Evolutionary conservation across 2,329 filamentous ascomycete species (phyloP), one percentile per base, ranked within the genome.

Genomic region (Penicillium sp.): DNA sequence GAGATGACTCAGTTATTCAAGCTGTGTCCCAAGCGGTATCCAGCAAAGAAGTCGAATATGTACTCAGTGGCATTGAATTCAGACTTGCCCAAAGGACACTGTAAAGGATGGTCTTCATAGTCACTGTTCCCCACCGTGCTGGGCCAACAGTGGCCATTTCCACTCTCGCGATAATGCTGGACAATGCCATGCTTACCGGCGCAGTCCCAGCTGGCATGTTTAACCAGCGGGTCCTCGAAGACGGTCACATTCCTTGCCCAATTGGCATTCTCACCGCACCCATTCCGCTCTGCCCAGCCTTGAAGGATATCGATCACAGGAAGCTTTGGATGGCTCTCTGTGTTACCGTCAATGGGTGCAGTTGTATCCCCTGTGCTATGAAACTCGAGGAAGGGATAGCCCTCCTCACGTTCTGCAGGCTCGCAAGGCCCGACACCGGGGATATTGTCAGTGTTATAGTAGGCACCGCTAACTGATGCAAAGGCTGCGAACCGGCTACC

Each of bases 401-500:
- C 60, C 36, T 54, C 49, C 1, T 52, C 1, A 74, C 77, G 24
- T 72, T 68, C 7, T 48, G 54, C 23, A 43, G 59, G 20, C 60
- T 65, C 27, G 60, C 60, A 49, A 53, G 64, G 13, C 6, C 52
- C 59, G n/a, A 51, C 65, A 32, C 61, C 62, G 10, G 54, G 43
- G 0, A 60, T 43, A 3, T 59, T 39, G 18, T 57, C 51, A 21
- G 61, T 50, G 29, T 67, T 46, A 57, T 82, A 81, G 39, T 73
- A 75, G 3, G 77, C 79, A 5, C 75, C 78, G 1, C 76, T 74
- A 7, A 76, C 75, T 7, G 76, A 70, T 1, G 77, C 78, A 55
- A 82, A 82, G 1, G 79, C 79, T 6, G 79, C 78, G 45, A 82
- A 76, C 4, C 66, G 67, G 4, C 60, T 61, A 4, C 75, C 75